phyloP scores from a whole-genome alignment of 2,329 filamentous ascomycete species.

The Pestalotiopsis sp. region DNA sequence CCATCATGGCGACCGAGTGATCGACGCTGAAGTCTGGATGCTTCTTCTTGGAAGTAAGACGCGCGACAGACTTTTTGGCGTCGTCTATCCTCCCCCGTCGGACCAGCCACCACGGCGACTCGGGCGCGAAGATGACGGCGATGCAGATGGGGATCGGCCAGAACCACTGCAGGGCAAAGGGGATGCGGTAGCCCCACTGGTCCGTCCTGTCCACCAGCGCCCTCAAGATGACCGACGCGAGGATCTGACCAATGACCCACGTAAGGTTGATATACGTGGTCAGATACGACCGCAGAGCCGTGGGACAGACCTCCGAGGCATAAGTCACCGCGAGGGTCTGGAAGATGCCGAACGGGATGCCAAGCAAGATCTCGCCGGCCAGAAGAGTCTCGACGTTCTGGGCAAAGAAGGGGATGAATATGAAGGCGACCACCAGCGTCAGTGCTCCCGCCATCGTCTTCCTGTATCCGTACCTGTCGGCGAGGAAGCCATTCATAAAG shows the following conservation, averaged over 20 bases:
- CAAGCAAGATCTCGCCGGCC: constrained; percentile 31
- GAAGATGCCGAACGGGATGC: constrained; percentile 33
- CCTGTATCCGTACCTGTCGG: constrained; percentile 30
- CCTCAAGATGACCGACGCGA: constrained; percentile 10
- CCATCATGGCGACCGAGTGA: constrained; percentile 14
- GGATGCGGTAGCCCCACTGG: constrained; percentile 15
- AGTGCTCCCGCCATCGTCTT: constrained; percentile 32
- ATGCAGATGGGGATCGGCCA: constrained; percentile 1
- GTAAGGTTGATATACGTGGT: constrained; percentile 14
- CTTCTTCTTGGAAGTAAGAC: not conserved
- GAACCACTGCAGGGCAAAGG: constrained; percentile 15
- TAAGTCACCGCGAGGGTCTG: constrained; percentile 35
- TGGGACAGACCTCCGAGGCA: not conserved
- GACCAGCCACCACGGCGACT: constrained; percentile 16
- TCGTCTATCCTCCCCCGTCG: constrained; percentile 10
- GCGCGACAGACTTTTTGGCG: constrained; percentile 10
- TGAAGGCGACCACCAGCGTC: constrained; percentile 29
- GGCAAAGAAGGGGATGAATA: constrained; percentile 32
- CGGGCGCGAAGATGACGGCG: constrained; percentile 3
- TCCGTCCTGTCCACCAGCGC: constrained; percentile 9
- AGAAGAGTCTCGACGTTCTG: constrained; percentile 24
- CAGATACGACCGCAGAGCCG: constrained; percentile 2
- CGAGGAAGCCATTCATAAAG: constrained; percentile 19
- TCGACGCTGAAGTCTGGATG: not conserved
- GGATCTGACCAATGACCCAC: constrained; percentile 14